phyloP scores from a whole-genome alignment of 208 protist species.

The Leishmania guyanensis region DNA sequence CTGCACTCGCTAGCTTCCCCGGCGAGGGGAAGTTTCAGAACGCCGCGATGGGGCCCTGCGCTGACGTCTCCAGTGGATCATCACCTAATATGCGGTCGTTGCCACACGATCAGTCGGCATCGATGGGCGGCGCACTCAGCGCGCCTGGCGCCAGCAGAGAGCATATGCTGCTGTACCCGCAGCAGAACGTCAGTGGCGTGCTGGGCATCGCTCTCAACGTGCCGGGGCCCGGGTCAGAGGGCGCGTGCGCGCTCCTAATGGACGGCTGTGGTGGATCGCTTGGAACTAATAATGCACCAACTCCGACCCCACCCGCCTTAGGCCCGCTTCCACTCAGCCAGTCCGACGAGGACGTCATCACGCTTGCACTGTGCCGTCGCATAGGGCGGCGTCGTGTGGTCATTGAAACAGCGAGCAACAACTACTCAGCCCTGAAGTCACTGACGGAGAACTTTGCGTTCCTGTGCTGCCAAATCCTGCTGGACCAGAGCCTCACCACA shows the following conservation, averaged over 20 bases:
- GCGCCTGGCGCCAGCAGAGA: neutral
- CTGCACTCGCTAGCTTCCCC: conserved; percentile 9
- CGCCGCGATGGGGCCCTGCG: neutral
- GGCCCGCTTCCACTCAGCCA: conserved; percentile 23
- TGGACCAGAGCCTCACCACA: conserved; percentile 39
- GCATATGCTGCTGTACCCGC: neutral
- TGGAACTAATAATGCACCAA: neutral
- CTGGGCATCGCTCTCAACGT: neutral
- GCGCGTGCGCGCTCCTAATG: neutral
- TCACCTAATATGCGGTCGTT: neutral
- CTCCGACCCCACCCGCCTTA: neutral
- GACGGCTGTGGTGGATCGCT: neutral
- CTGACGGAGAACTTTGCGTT: conserved; percentile 87
- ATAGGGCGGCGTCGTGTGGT: conserved; percentile 39
- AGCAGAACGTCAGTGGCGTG: neutral
- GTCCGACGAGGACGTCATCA: conserved; percentile 48
- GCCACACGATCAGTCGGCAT: neutral
- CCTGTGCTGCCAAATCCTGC: conserved; percentile 71
- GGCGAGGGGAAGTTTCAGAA: neutral
- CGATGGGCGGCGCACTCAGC: neutral
- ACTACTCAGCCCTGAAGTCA: conserved; percentile 83
- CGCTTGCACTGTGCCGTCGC: conserved; percentile 53
- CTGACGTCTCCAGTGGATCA: neutral
- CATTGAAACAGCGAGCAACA: conserved; percentile 67
- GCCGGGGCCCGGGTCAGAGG: neutral